phyloP scores from a whole-genome alignment of 2,329 filamentous ascomycete species.

The Fusarium luffae region DNA sequence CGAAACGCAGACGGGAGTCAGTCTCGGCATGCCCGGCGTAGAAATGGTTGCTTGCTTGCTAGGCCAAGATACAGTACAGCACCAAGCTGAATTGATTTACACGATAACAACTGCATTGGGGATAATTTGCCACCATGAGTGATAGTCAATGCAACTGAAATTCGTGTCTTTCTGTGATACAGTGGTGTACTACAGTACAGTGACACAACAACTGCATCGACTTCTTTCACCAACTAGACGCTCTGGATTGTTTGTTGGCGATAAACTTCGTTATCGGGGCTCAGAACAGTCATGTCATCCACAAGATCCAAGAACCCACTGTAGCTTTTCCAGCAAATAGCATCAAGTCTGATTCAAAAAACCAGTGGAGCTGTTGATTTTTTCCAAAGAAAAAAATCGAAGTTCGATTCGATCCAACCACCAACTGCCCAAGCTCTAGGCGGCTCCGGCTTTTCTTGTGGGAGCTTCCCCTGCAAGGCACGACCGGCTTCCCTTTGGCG shows the following conservation, averaged over 20 bases:
- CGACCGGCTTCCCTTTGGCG: conserved; percentile 28
- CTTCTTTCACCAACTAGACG: neutral
- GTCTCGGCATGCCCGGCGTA: conserved; percentile 28
- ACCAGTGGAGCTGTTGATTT: conserved; percentile 18
- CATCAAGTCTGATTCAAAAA: neutral
- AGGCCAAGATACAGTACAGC: neutral
- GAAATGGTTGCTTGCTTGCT: conserved; percentile 3
- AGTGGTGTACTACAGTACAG: neutral
- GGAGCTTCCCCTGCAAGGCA: conserved; percentile 40
- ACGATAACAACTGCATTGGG: conserved; percentile 15
- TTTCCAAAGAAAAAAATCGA: conserved; percentile 3
- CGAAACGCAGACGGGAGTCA: neutral
- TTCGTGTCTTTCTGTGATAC: neutral
- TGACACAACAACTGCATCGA: neutral
- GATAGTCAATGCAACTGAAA: conserved; percentile 1
- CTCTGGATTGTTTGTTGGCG: neutral
- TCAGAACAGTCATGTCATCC: neutral
- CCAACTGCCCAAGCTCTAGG: conserved; percentile 22
- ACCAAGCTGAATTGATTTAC: conserved; percentile 27
- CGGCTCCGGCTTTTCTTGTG: conserved; percentile 25
- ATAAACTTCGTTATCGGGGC: conserved; percentile 1
- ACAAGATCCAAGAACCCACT: conserved; percentile 5
- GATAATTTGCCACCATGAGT: conserved; percentile 25
- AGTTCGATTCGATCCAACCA: conserved; percentile 12
- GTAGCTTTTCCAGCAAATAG: conserved; percentile 4